A percentile compares a stretch with the other conserved stretches of the same genome.
Evolutionary conservation across 2,329 filamentous ascomycete species (phyloP).

Genomic region (Xylariaceae sp.): DNA sequence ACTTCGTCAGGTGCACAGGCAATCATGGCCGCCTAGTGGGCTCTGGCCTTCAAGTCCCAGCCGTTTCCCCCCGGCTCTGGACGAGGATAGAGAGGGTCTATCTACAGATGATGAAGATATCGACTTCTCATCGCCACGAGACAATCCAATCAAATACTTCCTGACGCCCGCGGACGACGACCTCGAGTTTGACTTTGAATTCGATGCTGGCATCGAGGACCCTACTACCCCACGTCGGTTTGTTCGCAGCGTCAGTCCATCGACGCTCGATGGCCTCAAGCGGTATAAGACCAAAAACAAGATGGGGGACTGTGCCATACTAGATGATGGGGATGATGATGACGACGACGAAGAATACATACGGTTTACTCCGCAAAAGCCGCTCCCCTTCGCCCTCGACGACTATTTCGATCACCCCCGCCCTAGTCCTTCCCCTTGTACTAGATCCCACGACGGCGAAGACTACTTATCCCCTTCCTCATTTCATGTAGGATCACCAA

Average conservation of each 20-base stretch:
- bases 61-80: constrained; percentile 38
- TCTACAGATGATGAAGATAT: constrained; percentile 40
- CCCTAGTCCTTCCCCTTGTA: constrained; percentile 28
- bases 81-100: constrained; percentile 36
- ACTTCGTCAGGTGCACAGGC: constrained; percentile 33
- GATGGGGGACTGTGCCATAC: constrained; percentile 39
- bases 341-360: constrained; percentile 44
- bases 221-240: constrained; percentile 39
- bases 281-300: constrained; percentile 37
- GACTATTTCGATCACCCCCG: constrained; percentile 37
- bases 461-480: constrained; percentile 30
- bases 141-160: constrained; percentile 52
- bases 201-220: constrained; percentile 55
- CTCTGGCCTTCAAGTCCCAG: constrained; percentile 48
- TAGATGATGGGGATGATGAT: constrained; percentile 40
- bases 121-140: constrained; percentile 37
- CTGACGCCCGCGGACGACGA: constrained; percentile 42
- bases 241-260: constrained; percentile 52
- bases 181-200: constrained; percentile 42
- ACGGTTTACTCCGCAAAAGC: constrained; percentile 39
- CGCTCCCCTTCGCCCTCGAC: constrained; percentile 38
- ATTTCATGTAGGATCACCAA: constrained; percentile 30
- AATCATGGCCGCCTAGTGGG: constrained; percentile 30
- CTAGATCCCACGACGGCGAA: constrained; percentile 27
- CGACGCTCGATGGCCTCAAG: constrained; percentile 47